phyloP scores from a whole-genome alignment of 2,329 filamentous ascomycete species.

The Rachicladosporium sp. region DNA sequence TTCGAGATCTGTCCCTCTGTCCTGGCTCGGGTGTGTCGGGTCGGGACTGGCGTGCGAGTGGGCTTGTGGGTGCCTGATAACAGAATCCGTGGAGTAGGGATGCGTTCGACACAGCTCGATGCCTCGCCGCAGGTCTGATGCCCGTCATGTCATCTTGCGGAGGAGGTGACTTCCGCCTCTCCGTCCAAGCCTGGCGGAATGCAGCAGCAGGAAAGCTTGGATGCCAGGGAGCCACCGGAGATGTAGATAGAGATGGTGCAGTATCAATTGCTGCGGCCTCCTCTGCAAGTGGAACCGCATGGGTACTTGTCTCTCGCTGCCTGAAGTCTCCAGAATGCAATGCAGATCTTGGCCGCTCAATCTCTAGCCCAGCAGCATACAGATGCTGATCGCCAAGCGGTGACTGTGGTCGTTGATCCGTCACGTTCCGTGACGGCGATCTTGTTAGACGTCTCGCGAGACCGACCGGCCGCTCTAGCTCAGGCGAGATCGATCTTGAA shows the following conservation, averaged over 20 bases:
- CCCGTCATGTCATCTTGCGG: slow-evolving; percentile 9
- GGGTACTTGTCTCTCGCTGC: slow-evolving; percentile 27
- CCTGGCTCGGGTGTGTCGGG: slow-evolving; percentile 21
- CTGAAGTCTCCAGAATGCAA: slow-evolving; percentile 52
- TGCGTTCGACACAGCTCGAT: slow-evolving; percentile 40
- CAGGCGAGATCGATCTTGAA: slow-evolving; percentile 17
- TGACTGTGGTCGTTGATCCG: slow-evolving; percentile 11
- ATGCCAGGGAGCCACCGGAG: slow-evolving; percentile 48
- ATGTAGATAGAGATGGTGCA: slow-evolving; percentile 30
- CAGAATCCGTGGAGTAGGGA: slow-evolving; percentile 69
- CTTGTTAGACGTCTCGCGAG: slow-evolving; percentile 28
- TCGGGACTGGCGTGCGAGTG: slow-evolving; percentile 54
- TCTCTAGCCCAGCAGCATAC: slow-evolving; percentile 35
- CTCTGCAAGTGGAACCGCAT: slow-evolving; percentile 10
- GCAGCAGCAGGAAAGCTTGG: slow-evolving; percentile 30
- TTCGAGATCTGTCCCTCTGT: slow-evolving; percentile 26
- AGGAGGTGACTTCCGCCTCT: slow-evolving; percentile 6
- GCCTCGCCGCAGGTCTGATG: slow-evolving; percentile 29
- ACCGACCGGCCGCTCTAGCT: slow-evolving; percentile 12
- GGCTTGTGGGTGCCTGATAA: slow-evolving; percentile 81
- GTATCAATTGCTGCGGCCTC: slow-evolving; percentile 8
- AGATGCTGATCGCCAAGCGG: slow-evolving; percentile 15
- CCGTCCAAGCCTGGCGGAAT: slow-evolving; percentile 15
- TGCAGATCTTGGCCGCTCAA: slow-evolving; percentile 70
- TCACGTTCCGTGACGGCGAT: slow-evolving; percentile 32